phyloP scores from a whole-genome alignment of 2,329 filamentous ascomycete genomes.

The Hypoxylon sp. region DNA sequence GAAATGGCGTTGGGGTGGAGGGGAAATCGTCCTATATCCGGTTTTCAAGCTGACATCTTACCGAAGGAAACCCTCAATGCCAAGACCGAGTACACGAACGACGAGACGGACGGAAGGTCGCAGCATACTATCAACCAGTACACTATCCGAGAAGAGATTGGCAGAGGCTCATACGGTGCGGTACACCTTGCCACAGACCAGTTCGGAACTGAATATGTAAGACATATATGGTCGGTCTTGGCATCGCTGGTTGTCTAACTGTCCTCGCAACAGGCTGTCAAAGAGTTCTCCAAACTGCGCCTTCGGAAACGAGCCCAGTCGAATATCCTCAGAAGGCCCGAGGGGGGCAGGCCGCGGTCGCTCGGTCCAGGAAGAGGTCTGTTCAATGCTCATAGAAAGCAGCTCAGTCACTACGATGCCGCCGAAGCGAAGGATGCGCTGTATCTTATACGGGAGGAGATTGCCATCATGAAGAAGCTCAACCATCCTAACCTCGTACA shows the following conservation, averaged over 20 bases:
- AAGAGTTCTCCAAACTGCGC: slow-evolving; percentile 95
- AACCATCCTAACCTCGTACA: slow-evolving; percentile 95
- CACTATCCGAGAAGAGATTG: slow-evolving; percentile 92
- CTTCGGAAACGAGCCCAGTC: slow-evolving; percentile 91
- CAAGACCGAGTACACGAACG: slow-evolving; percentile 85
- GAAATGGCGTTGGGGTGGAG: not conserved
- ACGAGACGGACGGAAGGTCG: slow-evolving; percentile 80
- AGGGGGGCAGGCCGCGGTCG: slow-evolving; percentile 57
- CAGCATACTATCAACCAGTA: slow-evolving; percentile 96
- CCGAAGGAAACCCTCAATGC: slow-evolving; percentile 90
- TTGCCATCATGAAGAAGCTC: slow-evolving; percentile 99
- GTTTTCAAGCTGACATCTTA: slow-evolving; percentile 23
- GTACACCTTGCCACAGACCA: slow-evolving; percentile 93
- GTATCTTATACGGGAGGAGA: slow-evolving; percentile 92
- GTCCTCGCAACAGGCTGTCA: slow-evolving; percentile 76
- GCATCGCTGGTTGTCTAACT: slow-evolving; percentile 30
- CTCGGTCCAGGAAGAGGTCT: slow-evolving; percentile 48
- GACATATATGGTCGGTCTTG: slow-evolving; percentile 47
- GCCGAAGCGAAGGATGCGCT: slow-evolving; percentile 77
- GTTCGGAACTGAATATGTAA: slow-evolving; percentile 91
- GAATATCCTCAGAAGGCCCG: slow-evolving; percentile 74
- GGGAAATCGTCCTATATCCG: not conserved
- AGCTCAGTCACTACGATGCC: slow-evolving; percentile 58
- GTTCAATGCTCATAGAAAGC: slow-evolving; percentile 46
- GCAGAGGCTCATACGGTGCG: slow-evolving; percentile 93